Percentiles rank a stretch among this genome's conserved stretches.
phyloP scores from a whole-genome alignment of 2,329 filamentous ascomycete genomes.

The Aspergillus brunneoviolaceus region DNA sequence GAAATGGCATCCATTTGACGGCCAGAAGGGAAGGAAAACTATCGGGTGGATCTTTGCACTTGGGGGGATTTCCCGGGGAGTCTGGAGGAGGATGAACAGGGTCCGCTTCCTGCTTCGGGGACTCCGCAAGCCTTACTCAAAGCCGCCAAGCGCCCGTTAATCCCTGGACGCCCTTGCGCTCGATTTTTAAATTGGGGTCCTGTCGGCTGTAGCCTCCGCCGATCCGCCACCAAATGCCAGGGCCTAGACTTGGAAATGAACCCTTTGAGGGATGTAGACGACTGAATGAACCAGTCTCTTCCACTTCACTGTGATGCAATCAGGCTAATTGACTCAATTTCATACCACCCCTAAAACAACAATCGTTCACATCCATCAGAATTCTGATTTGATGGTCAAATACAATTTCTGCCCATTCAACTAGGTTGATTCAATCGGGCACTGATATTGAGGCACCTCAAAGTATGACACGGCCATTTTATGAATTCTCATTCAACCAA shows the following conservation, averaged over 20 bases:
- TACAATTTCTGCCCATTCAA: not conserved
- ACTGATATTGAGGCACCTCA: not conserved
- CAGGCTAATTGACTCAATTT: not conserved
- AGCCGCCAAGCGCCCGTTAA: not conserved
- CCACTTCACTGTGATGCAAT: not conserved
- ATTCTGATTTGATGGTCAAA: not conserved
- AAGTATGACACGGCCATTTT: not conserved
- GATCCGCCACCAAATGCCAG: not conserved
- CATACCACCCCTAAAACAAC: not conserved
- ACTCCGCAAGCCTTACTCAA: not conserved
- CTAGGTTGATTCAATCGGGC: too few species aligned
- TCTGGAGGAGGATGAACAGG: not conserved
- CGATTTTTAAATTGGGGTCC: not conserved
- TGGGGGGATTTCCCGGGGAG: not conserved
- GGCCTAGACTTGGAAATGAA: not conserved
- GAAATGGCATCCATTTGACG: not conserved
- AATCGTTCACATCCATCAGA: not conserved
- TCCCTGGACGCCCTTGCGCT: not conserved
- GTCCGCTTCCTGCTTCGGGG: not conserved
- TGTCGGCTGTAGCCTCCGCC: not conserved
- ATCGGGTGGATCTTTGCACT: too few species aligned
- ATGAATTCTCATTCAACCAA: not conserved
- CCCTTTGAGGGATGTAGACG: not conserved
- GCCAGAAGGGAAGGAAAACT: not conserved
- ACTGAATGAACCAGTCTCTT: not conserved